phyloP scores from a whole-genome alignment of 2,329 filamentous ascomycete species.

The Pseudogymnoascus sp. region DNA sequence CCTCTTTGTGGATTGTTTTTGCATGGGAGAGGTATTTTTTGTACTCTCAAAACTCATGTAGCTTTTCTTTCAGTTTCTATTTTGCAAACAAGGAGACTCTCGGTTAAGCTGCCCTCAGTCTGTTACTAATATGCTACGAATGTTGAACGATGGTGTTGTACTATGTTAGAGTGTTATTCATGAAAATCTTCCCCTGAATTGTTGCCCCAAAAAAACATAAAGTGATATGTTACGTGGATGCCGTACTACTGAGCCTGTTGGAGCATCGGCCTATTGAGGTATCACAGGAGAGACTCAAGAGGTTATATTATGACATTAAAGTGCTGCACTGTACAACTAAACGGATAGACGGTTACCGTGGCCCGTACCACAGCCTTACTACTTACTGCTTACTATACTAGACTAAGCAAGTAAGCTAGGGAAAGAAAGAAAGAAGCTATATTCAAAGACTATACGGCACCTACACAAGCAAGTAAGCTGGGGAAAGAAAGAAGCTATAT shows the following conservation, averaged over 20 bases:
- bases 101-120: conserved; percentile 11
- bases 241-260: not conserved
- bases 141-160: conserved; percentile 14
- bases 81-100: conserved; percentile 13
- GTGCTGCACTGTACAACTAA: not conserved
- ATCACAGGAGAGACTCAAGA: not conserved
- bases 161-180: conserved; percentile 14
- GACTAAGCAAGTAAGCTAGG: not conserved
- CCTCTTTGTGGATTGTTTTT: conserved; percentile 11
- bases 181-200: conserved; percentile 11
- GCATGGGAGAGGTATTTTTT: conserved; percentile 10
- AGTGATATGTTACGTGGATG: conserved; percentile 1
- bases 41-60: conserved; percentile 13
- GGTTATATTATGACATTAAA: not conserved
- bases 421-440: not conserved
- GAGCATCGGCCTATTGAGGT: not conserved
- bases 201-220: not conserved
- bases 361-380: not conserved
- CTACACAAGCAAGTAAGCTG: not conserved
- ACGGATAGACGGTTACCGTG: not conserved
- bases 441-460: not conserved
- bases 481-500: not conserved
- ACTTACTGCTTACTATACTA: not conserved
- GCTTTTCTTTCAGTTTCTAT: conserved; percentile 10
- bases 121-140: conserved; percentile 15